phyloP scores from a whole-genome alignment of 2,329 filamentous ascomycete genomes.

The Fusarium concolor region DNA sequence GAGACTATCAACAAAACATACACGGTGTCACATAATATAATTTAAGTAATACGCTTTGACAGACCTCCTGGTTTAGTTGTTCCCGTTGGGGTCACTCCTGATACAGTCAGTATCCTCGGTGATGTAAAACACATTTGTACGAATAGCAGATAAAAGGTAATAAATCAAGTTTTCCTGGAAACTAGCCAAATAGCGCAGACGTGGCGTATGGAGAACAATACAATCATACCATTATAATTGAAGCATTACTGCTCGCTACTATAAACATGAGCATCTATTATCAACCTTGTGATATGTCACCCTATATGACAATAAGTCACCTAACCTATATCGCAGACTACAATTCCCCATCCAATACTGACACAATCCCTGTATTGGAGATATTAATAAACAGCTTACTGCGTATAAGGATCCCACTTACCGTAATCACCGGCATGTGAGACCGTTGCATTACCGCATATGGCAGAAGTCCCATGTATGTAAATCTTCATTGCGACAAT shows the following conservation, averaged over 20 bases:
- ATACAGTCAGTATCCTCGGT: not conserved
- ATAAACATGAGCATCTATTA: not conserved
- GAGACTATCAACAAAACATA: not conserved
- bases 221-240: not conserved
- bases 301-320: not conserved
- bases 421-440: not conserved
- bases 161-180: too few species aligned
- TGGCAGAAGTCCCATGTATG: constrained; percentile 1
- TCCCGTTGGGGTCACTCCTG: not conserved
- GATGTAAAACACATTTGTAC: too few species aligned
- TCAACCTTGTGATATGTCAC: not conserved
- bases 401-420: not conserved
- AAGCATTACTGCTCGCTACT: not conserved
- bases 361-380: not conserved
- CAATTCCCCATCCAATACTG: not conserved
- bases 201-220: not conserved
- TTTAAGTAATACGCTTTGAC: not conserved
- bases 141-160: too few species aligned
- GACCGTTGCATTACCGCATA: constrained; percentile 5
- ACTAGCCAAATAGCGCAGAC: not conserved
- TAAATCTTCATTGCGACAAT: not conserved
- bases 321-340: not conserved
- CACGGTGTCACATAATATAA: not conserved
- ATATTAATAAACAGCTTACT: not conserved
- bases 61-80: not conserved